Evolutionary conservation across 345 rosid genomes (phyloP).

Genomic region (Abelmoschus esculentus): DNA sequence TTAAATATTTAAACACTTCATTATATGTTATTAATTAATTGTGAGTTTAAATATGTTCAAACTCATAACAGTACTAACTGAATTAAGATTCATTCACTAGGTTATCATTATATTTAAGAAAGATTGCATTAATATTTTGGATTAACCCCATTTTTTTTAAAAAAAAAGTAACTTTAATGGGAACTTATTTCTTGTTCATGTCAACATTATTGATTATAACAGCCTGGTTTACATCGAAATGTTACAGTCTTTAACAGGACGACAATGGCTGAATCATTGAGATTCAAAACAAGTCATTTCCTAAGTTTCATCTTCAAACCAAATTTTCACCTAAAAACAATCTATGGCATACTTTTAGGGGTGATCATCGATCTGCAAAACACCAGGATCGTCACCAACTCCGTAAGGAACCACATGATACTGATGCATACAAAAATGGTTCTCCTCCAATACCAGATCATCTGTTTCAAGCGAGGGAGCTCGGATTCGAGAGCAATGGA

Average conservation of each 20-base stretch:
- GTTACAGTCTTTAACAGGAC: background rate
- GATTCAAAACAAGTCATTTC: background rate
- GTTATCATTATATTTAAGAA: too few species aligned
- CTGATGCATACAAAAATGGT: slow-evolving; percentile 9
- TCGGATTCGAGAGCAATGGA: slow-evolving; percentile 21
- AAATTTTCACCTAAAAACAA: background rate
- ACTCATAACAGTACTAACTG: too few species aligned
- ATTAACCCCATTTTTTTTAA: too few species aligned
- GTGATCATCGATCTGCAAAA: slow-evolving; percentile 4
- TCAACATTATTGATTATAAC: background rate
- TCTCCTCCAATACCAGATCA: slow-evolving; percentile 17
- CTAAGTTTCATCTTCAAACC: too few species aligned
- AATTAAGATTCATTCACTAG: too few species aligned
- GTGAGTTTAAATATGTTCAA: too few species aligned
- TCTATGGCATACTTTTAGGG: background rate
- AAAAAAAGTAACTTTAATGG: too few species aligned
- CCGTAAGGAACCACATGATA: background rate
- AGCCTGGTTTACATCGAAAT: background rate
- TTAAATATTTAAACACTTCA: too few species aligned
- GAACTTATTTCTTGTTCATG: background rate
- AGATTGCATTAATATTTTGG: too few species aligned
- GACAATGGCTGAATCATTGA: background rate
- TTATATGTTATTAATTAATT: too few species aligned
- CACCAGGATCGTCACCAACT: slow-evolving; percentile 4
- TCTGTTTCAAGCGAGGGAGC: slow-evolving; percentile 5